A percentile compares a stretch with the other conserved stretches of the same genome.
Evolutionary conservation across 495 filamentous ascomycete species (phyloP).

Genomic region (Choiromyces venosus): DNA sequence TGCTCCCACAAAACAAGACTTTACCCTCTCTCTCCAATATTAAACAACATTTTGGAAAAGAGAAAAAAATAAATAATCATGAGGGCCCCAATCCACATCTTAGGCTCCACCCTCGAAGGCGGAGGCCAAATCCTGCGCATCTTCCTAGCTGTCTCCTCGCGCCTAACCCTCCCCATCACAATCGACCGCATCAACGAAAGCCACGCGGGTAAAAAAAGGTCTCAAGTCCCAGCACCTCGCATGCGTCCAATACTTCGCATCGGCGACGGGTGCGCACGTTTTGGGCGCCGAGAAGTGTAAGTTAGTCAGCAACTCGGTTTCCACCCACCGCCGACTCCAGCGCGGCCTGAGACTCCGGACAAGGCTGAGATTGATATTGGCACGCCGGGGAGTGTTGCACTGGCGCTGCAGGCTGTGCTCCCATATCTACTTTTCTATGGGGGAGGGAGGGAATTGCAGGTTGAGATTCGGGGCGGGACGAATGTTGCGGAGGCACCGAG

Average conservation of each 20-base stretch:
- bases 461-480: conserved; percentile 54
- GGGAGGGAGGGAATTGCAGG: conserved; percentile 38
- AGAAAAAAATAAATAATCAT: too few species aligned
- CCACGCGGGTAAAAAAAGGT: conserved; percentile 50
- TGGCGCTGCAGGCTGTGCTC: conserved; percentile 59
- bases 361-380: conserved; percentile 13
- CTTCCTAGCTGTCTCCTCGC: conserved; percentile 54
- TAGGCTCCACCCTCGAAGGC: conserved; percentile 59
- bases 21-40: too few species aligned
- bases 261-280: background rate
- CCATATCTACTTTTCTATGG: conserved; percentile 51
- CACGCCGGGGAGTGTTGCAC: conserved; percentile 44
- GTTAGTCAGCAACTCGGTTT: conserved; percentile 11
- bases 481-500: conserved; percentile 57
- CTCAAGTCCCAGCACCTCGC: conserved; percentile 46
- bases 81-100: conserved; percentile 46
- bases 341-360: background rate
- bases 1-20: too few species aligned
- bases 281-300: conserved; percentile 12
- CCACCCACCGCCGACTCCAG: background rate
- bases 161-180: conserved; percentile 52
- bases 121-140: conserved; percentile 62
- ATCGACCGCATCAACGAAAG: conserved; percentile 56
- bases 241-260: background rate
- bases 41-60: too few species aligned